Evolutionary conservation across 345 rosid genomes (phyloP), one percentile per base, ranked within the genome.

Genomic region (Punica granatum): DNA sequence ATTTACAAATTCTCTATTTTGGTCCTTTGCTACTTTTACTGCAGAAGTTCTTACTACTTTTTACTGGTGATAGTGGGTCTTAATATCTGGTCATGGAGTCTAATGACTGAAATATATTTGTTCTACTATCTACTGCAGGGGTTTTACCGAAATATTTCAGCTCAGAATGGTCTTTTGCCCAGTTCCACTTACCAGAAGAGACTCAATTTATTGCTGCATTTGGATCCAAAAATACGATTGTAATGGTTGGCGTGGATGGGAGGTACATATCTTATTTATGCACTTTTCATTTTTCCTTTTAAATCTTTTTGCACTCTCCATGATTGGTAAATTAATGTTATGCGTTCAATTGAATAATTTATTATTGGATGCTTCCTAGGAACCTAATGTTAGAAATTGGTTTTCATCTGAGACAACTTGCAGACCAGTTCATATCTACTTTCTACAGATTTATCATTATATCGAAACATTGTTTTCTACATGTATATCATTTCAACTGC

Each of bases 91-190:
- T n/a, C n/a, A 28, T n/a, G 21, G 30, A 8, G 58, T 11, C 48
- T 43, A 51, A 9, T 23, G 13, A 5, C 23, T 7, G 3, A n/a
- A 23, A n/a, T n/a, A 51, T 51, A 31, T 42, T 44, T 28, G 31
- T 49, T 36, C n/a, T 26, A 43, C 33, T 33, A 30, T 49, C 39
- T 72, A 41, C 66, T 78, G 26, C 92, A 92, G 97, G 93, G 69
- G 82, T 92, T 64, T 75, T 92, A 65, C 98, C 98, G 15, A 90
- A 79, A 72, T 92, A 92, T 76, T 92, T 92, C 77, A 92, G 98
- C 83, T 92, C 98, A 25, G 98, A 92, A 58, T 88, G 98, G 97
- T 92, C 97, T 61, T 88, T 90, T 73, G 96, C 98, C 53, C 92
- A 77, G 89, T 87, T 92, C 76, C 97, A 82, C 72, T 65, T 90